Evolutionary conservation across 78 protist genomes (phyloP), one percentile per base, ranked within the genome.

Genomic region (Polysphondylium violaceum): DNA sequence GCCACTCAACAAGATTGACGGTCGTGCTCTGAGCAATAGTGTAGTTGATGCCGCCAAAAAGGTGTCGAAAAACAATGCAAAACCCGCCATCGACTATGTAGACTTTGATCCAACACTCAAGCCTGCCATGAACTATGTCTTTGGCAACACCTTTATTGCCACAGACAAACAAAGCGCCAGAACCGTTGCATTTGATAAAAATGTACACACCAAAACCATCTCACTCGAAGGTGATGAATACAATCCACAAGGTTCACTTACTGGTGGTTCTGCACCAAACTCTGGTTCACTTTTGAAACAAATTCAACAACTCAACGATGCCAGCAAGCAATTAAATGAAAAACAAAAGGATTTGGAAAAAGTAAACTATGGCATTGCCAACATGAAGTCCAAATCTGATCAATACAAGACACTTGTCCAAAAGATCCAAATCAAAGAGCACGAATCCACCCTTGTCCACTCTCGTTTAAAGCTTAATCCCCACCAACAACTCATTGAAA

Each of bases 151-250:
- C 19, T n/a, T 99, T n/a, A 96, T 99, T 38, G 91, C 91, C 2
- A 69, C n/a, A 23, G 59, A 44, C 76, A 76, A 92, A 94, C 35
- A 97, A n/a, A 41, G 43, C 40, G 91, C 99, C 6, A 55, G 73
- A 50, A 36, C 23, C 38, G 92, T 97, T n/a, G 86, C 99, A 25
- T 96, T 96, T 51, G 75, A 96, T 64, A 29, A 60, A 29, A 38
- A 8, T 23, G 63, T 97, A 17, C 41, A 19, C 6, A 16, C 50
- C 23, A 72, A 95, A 12, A 31, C 98, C 6, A 99, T 99, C 33
- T 98, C 99, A 19, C 76, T 97, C 25, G 99, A 98, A 0, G 99
- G 99, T 38, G 99, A 98, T 72, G 94, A 95, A 25, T 97, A 85
- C 73, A 97, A 98, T 75, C 99, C 99, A 23, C 25, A 76, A 0